Conservation (phyloP, 2,329 filamentous ascomycete species). For the Xylogone sp. region DNA sequence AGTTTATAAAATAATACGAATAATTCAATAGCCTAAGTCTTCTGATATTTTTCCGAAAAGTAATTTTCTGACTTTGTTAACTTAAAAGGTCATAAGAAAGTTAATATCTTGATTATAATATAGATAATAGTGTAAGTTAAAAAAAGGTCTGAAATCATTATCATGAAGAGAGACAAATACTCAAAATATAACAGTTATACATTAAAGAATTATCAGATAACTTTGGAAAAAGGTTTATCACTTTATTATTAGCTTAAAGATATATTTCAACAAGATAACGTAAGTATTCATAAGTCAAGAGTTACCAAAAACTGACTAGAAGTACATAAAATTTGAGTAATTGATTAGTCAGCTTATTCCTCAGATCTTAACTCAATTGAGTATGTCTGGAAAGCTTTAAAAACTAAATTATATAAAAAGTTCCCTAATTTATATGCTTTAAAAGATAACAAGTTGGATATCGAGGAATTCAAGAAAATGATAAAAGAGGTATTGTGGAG, state of each 20-base stretch:
- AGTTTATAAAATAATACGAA: background rate
- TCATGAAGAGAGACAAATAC: background rate
- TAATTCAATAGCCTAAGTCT: background rate
- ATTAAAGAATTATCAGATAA: background rate
- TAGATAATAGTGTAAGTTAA: background rate
- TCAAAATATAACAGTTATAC: background rate
- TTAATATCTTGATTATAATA: background rate
- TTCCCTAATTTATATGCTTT: background rate
- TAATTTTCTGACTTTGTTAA: background rate
- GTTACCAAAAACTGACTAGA: background rate
- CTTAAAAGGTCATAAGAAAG: background rate
- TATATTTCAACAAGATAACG: slow-evolving; percentile 1
- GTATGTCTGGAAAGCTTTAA: background rate
- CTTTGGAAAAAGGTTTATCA: background rate
- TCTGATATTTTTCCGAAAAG: background rate
- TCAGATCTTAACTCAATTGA: slow-evolving; percentile 3
- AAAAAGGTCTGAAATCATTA: background rate
- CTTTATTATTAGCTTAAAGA: background rate
- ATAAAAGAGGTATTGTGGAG: background rate
- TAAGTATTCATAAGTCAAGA: background rate
- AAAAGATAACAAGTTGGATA: background rate
- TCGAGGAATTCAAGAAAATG: background rate
- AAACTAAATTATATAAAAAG: background rate
- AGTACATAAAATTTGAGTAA: background rate
- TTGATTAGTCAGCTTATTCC: background rate